Evolutionary conservation across 2,329 filamentous ascomycete genomes (phyloP).

Genomic region (Emmonsiellopsis sp.): DNA sequence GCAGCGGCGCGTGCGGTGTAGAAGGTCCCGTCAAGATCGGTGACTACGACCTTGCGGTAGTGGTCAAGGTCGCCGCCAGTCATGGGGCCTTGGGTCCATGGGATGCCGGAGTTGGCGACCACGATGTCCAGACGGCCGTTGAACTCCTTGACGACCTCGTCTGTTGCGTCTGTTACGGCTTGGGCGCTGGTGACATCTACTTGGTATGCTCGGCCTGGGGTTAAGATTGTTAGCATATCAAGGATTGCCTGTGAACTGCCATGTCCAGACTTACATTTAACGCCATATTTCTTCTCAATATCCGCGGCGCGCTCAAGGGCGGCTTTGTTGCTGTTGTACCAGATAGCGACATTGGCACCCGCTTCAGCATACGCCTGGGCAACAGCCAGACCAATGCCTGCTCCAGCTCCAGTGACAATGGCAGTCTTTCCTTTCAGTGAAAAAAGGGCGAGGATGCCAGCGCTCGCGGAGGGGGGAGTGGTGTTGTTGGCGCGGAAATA

Average conservation of each 20-base stretch:
- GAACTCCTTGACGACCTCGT: conserved; percentile 49
- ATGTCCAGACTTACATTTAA: conserved; percentile 47
- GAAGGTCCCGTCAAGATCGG: conserved; percentile 68
- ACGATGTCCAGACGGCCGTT: conserved; percentile 68
- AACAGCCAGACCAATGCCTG: conserved; percentile 58
- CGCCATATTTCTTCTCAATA: conserved; percentile 56
- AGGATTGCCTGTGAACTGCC: neutral
- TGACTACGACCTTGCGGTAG: conserved; percentile 58
- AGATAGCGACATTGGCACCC: conserved; percentile 62
- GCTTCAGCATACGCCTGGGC: conserved; percentile 59
- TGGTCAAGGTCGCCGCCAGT: conserved; percentile 55
- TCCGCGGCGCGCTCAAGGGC: conserved; percentile 52
- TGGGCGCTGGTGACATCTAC: conserved; percentile 36
- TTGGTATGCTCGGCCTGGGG: conserved; percentile 40
- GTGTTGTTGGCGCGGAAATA: conserved; percentile 52
- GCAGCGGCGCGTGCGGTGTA: conserved; percentile 66
- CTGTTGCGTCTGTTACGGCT: conserved; percentile 32
- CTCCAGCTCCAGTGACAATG: conserved; percentile 60
- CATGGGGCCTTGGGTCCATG: conserved; percentile 60
- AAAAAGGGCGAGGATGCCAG: conserved; percentile 54
- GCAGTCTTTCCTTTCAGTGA: conserved; percentile 61
- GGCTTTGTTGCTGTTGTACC: conserved; percentile 62
- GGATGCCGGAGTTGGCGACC: conserved; percentile 67
- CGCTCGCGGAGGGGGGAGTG: conserved; percentile 31
- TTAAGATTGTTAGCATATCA: neutral